Conservation (phyloP, 345 rosid species). For the Heritiera fomes region DNA sequence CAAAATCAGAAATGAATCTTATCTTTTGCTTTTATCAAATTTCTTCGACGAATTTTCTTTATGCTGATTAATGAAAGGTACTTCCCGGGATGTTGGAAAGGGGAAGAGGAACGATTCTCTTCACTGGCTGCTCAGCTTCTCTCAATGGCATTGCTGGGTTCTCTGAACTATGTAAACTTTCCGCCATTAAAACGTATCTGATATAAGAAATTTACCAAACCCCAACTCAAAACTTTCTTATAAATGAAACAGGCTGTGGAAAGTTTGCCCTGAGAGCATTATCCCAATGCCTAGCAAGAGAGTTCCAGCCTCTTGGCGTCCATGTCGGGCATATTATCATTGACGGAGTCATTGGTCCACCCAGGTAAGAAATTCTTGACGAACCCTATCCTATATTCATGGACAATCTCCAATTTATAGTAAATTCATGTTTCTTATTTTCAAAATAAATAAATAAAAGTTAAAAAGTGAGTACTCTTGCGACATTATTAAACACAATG, state of each 20-base stretch:
- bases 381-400: not conserved
- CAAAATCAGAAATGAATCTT: no score
- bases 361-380: constrained; percentile 41
- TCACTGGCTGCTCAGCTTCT: constrained; percentile 94
- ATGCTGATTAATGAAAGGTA: constrained; percentile 41
- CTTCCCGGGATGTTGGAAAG: constrained; percentile 89
- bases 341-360: constrained; percentile 77
- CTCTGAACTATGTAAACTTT: constrained; percentile 70
- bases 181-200: not conserved
- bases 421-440: no score
- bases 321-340: constrained; percentile 90
- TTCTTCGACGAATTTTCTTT: not conserved
- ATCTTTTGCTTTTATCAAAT: not conserved
- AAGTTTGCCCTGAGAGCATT: constrained; percentile 88
- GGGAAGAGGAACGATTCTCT: constrained; percentile 86
- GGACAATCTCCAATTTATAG: not conserved
- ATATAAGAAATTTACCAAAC: not conserved
- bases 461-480: no score
- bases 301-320: constrained; percentile 73
- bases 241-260: constrained; percentile 63
- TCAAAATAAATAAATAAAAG: no score
- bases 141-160: constrained; percentile 81
- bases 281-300: constrained; percentile 81
- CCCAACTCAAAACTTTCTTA: not conserved
- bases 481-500: no score